These are phyloP conservation scores for Cystofilobasidium capitatum DNA, from an alignment of 768 basidiomycete species.

Conservation along the genomic window DNA sequence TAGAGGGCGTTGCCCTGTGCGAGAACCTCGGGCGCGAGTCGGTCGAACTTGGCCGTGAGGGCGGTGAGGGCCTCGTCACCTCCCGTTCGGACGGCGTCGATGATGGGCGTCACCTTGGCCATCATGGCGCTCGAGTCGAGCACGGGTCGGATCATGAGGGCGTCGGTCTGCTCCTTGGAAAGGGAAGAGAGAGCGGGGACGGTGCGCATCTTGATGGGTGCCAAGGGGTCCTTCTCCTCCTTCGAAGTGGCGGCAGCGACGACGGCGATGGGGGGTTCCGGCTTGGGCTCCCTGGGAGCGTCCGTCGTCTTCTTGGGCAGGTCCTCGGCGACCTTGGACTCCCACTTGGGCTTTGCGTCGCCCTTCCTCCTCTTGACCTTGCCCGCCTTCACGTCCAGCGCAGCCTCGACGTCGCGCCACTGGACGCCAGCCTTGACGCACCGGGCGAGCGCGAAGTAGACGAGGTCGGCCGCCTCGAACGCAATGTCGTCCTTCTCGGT, in stretches of 20 bases:
- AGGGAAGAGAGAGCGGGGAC: constrained; percentile 48
- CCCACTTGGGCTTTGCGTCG: constrained; percentile 73
- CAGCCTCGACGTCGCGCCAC: constrained; percentile 70
- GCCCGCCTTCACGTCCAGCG: constrained; percentile 72
- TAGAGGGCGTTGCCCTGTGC: constrained; percentile 52
- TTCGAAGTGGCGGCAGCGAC: constrained; percentile 30
- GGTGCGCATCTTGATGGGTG: constrained; percentile 67
- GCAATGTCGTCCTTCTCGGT: constrained; percentile 69
- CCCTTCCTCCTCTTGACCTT: constrained; percentile 79
- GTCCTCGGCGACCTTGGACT: constrained; percentile 20
- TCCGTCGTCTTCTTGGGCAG: constrained; percentile 21
- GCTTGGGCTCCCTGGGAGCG: constrained; percentile 24
- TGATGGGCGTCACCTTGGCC: constrained; percentile 83
- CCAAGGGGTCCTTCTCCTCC: constrained; percentile 33
- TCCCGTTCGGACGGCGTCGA: constrained; percentile 67
- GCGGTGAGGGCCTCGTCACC: constrained; percentile 82
- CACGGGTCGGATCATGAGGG: constrained; percentile 77
- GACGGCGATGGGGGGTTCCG: constrained; percentile 33
- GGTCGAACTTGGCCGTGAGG: constrained; percentile 88
- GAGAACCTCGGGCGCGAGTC: constrained; percentile 45
- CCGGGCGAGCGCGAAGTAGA: constrained; percentile 82
- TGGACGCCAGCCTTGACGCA: constrained; percentile 75
- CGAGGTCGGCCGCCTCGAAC: constrained; percentile 87
- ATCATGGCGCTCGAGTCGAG: constrained; percentile 81
- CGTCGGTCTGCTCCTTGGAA: constrained; percentile 48